Evolutionary conservation across 1,284 basidiomycete genomes (phyloP).

Genomic region (Singerocomus rubriflavus): DNA sequence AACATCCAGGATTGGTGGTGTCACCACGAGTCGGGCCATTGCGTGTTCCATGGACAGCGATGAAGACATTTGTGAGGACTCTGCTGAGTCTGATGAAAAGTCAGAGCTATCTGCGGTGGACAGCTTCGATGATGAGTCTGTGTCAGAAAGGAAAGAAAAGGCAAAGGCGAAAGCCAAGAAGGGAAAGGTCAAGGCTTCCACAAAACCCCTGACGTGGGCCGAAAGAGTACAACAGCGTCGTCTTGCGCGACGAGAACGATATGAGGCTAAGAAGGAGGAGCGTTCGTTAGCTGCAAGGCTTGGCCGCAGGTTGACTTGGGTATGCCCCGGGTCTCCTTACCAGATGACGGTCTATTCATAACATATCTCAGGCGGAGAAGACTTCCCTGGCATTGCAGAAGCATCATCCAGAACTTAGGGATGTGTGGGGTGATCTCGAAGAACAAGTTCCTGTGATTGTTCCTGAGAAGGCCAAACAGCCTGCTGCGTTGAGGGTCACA

Average conservation of each 20-base stretch:
- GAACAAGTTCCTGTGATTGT: conserved; percentile 57
- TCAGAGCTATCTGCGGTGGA: conserved; percentile 23
- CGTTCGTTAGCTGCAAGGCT: conserved; percentile 48
- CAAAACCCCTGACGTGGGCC: conserved; percentile 21
- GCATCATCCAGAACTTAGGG: conserved; percentile 73
- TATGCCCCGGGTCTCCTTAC: conserved; percentile 30
- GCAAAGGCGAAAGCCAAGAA: conserved; percentile 35
- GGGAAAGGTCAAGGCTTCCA: conserved; percentile 27
- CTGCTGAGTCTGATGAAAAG: conserved; percentile 26
- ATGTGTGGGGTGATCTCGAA: conserved; percentile 89
- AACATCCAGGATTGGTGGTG: conserved; percentile 30
- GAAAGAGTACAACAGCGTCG: conserved; percentile 10
- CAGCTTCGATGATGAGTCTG: conserved; percentile 37
- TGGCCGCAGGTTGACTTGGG: conserved; percentile 69
- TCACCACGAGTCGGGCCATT: conserved; percentile 26
- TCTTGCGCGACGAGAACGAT: conserved; percentile 23
- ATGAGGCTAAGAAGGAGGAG: conserved; percentile 47
- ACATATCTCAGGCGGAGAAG: conserved; percentile 64
- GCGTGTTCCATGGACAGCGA: conserved; percentile 28
- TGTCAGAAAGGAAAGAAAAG: conserved; percentile 32
- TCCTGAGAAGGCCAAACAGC: conserved; percentile 77
- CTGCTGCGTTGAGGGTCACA: conserved; percentile 71
- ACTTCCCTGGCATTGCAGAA: conserved; percentile 61
- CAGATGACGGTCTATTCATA: background rate
- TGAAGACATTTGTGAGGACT: conserved; percentile 31